Conservation (phyloP, 2,329 filamentous ascomycete genomes). For the Stagonosporopsis vannaccii region DNA sequence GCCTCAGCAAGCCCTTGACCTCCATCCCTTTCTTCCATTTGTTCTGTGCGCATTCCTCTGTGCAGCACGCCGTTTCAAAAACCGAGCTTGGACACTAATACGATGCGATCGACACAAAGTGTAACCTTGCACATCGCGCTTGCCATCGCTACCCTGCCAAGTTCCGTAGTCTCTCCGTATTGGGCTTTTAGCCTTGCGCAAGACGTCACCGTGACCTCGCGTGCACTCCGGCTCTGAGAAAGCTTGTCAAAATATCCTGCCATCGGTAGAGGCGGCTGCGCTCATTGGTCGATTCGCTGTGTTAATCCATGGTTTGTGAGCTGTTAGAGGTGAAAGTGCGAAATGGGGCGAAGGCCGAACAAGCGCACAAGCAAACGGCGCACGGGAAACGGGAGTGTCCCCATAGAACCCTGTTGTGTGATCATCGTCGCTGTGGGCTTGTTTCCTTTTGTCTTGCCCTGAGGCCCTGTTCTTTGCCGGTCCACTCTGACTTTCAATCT, state of each 20-base stretch:
- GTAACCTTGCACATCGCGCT: conserved; percentile 14
- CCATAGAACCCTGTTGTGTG: conserved; percentile 14
- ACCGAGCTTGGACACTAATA: conserved; percentile 9
- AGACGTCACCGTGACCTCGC: conserved; percentile 22
- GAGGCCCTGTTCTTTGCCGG: conserved; percentile 12
- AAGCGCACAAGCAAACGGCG: conserved; percentile 12
- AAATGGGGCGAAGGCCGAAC: conserved; percentile 6
- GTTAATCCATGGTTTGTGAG: conserved; percentile 13
- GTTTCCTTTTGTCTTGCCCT: conserved; percentile 15
- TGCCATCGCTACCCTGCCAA: conserved; percentile 17
- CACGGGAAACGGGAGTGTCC: conserved; percentile 15
- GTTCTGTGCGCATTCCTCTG: conserved; percentile 8
- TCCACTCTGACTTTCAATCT: conserved; percentile 1
- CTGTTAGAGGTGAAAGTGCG: conserved; percentile 10
- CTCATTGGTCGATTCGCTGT: conserved; percentile 12
- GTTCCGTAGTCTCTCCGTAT: conserved; percentile 9
- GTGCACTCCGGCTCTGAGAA: conserved; percentile 1
- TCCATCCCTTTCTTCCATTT: background rate
- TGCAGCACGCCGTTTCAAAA: conserved; percentile 13
- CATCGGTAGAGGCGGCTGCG: background rate
- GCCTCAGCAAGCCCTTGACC: background rate
- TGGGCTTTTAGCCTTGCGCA: conserved; percentile 14
- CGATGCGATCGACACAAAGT: conserved; percentile 15
- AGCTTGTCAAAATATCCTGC: conserved; percentile 3
- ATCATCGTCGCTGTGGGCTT: conserved; percentile 12